phyloP scores from a whole-genome alignment of 2,329 filamentous ascomycete genomes.

The Spiromastix sp. region DNA sequence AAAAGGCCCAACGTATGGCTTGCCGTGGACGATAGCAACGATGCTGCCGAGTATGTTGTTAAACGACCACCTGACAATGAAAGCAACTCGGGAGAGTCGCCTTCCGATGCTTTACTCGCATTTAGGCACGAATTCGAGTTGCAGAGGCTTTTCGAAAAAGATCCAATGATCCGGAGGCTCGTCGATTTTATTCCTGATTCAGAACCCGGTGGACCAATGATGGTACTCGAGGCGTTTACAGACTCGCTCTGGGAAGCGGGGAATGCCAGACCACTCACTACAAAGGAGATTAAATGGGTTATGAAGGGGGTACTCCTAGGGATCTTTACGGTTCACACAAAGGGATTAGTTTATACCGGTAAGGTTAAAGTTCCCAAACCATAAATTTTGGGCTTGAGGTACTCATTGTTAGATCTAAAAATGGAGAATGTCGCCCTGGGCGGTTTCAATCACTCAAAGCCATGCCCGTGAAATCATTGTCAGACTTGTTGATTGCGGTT shows the following conservation, averaged over 20 bases:
- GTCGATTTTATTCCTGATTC: constrained; percentile 9
- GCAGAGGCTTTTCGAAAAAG: constrained; percentile 9
- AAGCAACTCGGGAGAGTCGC: background rate
- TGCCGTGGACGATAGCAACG: constrained; percentile 5
- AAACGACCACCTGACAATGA: constrained; percentile 9
- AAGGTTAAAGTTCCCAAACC: no score
- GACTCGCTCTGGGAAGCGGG: constrained; percentile 13
- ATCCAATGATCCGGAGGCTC: constrained; percentile 7
- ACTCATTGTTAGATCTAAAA: constrained; percentile 10
- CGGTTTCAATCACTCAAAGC: constrained; percentile 10
- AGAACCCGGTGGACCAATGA: constrained; percentile 11
- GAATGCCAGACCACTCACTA: constrained; percentile 9
- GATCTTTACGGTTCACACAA: constrained; percentile 13
- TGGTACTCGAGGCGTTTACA: constrained; percentile 11
- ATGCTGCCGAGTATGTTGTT: constrained; percentile 7
- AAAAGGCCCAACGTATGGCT: constrained; percentile 9
- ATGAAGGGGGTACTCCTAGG: constrained; percentile 11
- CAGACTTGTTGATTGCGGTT: constrained; percentile 12
- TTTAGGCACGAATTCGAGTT: constrained; percentile 12
- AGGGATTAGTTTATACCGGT: constrained; percentile 11
- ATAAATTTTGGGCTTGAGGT: background rate
- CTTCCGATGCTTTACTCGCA: no score
- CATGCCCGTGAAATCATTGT: constrained; percentile 10
- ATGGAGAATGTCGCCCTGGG: constrained; percentile 12
- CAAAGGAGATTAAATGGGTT: constrained; percentile 12